These are phyloP conservation scores for Acidiella bohemica DNA, from an alignment of 495 filamentous ascomycete species.

Conservation along the genomic window DNA sequence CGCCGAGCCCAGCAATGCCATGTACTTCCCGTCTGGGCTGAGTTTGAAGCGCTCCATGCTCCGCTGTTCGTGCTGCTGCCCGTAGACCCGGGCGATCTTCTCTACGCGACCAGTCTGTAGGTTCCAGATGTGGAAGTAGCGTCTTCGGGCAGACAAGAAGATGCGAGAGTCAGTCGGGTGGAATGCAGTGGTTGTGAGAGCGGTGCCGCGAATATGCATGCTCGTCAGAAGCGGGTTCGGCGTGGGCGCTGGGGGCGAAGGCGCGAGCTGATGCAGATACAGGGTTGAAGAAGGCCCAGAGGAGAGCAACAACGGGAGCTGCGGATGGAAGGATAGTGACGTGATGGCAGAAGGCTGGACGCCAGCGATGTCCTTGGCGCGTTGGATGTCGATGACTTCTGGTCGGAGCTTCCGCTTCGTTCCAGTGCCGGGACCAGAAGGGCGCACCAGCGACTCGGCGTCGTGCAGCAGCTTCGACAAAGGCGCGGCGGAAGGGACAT, in stretches of 20 bases:
- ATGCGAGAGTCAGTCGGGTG: conserved; percentile 47
- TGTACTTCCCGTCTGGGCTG: conserved; percentile 70
- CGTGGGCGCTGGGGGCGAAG: conserved; percentile 54
- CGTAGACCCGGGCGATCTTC: conserved; percentile 63
- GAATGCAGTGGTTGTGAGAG: conserved; percentile 69
- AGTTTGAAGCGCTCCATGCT: conserved; percentile 83
- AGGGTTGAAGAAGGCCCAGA: conserved; percentile 73
- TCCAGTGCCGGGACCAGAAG: conserved; percentile 12
- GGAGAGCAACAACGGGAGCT: conserved; percentile 74
- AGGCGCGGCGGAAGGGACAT: conserved; percentile 53
- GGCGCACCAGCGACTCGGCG: conserved; percentile 37
- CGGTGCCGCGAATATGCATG: conserved; percentile 68
- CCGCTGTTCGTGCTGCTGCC: conserved; percentile 68
- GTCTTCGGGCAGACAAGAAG: conserved; percentile 71
- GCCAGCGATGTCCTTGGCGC: conserved; percentile 50
- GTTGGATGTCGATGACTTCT: conserved; percentile 74
- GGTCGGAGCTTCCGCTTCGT: conserved; percentile 58
- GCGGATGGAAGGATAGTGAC: conserved; percentile 78
- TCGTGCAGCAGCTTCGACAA: conserved; percentile 67
- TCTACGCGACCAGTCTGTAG: conserved; percentile 64
- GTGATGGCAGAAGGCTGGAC: conserved; percentile 58
- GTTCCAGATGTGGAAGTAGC: conserved; percentile 93
- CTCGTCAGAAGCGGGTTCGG: conserved; percentile 86
- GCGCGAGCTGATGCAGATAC: conserved; percentile 74
- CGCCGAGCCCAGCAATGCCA: conserved; percentile 62